Percentiles rank a stretch among this genome's conserved stretches.
Evolutionary conservation across 176 grass and related monocot genomes (phyloP).

Genomic region (Aegilops tauschii): DNA sequence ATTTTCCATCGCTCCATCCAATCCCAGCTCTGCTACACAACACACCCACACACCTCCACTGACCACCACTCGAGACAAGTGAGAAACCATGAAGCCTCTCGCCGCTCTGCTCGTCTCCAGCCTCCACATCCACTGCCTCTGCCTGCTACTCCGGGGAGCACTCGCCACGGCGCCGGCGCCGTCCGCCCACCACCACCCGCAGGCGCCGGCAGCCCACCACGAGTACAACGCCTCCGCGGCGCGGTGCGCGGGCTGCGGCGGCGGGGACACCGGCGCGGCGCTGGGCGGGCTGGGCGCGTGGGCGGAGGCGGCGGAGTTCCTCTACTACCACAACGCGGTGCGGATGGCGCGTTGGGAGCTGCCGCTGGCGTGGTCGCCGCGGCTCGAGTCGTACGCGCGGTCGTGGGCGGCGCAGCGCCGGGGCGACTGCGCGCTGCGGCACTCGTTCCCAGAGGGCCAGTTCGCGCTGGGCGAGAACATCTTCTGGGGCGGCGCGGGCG

Average conservation of each 20-base stretch:
- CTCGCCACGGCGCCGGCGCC: not conserved
- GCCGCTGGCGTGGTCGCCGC: slow-evolving; percentile 57
- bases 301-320: slow-evolving; percentile 56
- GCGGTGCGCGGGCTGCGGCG: slow-evolving; percentile 39
- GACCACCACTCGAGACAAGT: not conserved
- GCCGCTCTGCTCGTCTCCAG: not conserved
- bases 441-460: slow-evolving; percentile 64
- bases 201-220: not conserved
- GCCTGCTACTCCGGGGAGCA: not conserved
- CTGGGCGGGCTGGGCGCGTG: not conserved
- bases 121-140: not conserved
- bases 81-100: slow-evolving; percentile 15
- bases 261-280: not conserved
- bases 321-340: slow-evolving; percentile 62
- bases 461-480: slow-evolving; percentile 81
- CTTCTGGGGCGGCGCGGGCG: slow-evolving; percentile 54
- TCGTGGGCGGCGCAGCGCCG: slow-evolving; percentile 59
- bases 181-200: too few relatives aligned
- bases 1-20: not conserved
- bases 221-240: slow-evolving; percentile 25
- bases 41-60: not conserved
- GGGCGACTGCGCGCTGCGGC: slow-evolving; percentile 47
- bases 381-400: slow-evolving; percentile 44
- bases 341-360: slow-evolving; percentile 50
- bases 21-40: not conserved